phyloP scores from a whole-genome alignment of 1,139 yeast genomes.

The Ashbya aceris region DNA sequence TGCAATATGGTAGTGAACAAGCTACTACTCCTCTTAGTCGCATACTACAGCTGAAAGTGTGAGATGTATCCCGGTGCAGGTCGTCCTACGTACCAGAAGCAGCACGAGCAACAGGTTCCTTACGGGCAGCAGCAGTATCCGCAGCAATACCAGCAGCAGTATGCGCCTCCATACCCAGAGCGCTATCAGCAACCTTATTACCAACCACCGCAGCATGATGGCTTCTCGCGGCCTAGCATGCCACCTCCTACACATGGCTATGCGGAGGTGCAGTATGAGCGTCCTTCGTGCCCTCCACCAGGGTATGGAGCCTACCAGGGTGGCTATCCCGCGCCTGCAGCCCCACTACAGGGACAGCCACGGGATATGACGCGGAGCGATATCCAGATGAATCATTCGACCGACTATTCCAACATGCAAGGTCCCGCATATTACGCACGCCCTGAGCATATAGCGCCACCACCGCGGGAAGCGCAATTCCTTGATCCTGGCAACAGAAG shows the following conservation, averaged over 20 bases:
- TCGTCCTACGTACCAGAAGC: conserved; percentile 21
- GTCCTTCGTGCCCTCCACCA: conserved; percentile 5
- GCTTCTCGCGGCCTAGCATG: too few relatives aligned
- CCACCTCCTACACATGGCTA: too few relatives aligned
- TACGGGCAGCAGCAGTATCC: conserved; percentile 14
- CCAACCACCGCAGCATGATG: too few relatives aligned
- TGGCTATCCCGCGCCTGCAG: not conserved
- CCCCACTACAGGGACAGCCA: conserved; percentile 9
- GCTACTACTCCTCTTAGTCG: conserved; percentile 1
- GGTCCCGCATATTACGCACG: conserved; percentile 14
- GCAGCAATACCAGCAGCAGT: conserved; percentile 14
- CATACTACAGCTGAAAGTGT: not conserved
- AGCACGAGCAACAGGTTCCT: conserved; percentile 14
- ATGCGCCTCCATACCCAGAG: not conserved
- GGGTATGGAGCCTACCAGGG: not conserved
- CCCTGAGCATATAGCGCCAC: conserved; percentile 16
- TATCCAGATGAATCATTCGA: conserved; percentile 8
- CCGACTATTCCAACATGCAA: conserved; percentile 6
- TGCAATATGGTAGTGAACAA: not conserved
- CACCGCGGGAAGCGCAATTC: conserved; percentile 20
- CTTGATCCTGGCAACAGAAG: conserved; percentile 24
- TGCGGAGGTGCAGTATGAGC: too few relatives aligned
- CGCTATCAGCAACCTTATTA: too few relatives aligned
- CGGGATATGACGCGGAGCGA: conserved; percentile 8
- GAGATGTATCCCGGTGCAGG: conserved; percentile 27